phyloP scores from a whole-genome alignment of 2,329 filamentous ascomycete genomes.

The Pseudonectria foliicola region DNA sequence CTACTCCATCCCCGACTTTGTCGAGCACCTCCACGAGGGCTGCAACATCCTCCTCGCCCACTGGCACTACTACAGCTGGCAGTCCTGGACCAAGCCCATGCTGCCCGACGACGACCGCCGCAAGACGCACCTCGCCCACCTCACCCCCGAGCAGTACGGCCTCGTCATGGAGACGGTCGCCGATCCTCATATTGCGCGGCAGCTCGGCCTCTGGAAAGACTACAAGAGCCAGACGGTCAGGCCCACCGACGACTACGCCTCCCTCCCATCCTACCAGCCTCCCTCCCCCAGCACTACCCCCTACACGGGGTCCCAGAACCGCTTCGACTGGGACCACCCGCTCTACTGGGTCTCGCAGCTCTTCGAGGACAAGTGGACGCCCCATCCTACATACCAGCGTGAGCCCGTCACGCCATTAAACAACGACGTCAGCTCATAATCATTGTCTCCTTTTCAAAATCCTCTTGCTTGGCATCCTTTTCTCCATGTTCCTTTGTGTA shows the following conservation, averaged over 20 bases:
- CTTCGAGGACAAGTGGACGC: conserved; percentile 35
- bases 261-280: no score
- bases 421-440: not conserved
- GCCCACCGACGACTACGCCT: conserved; percentile 5
- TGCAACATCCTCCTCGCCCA: conserved; percentile 40
- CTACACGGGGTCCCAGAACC: conserved; percentile 19
- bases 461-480: no score
- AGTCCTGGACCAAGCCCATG: conserved; percentile 17
- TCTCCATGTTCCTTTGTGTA: no score
- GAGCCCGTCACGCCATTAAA: conserved; percentile 9
- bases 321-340: conserved; percentile 32
- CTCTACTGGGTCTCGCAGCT: conserved; percentile 40
- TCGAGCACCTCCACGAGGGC: conserved; percentile 37
- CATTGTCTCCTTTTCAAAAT: no score
- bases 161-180: conserved; percentile 26
- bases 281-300: no score
- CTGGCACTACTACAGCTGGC: conserved; percentile 45
- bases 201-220: conserved; percentile 19
- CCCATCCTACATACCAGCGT: conserved; percentile 24
- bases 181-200: conserved; percentile 14
- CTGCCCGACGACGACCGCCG: conserved; percentile 22
- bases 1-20: conserved; percentile 33
- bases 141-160: conserved; percentile 25
- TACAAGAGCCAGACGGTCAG: conserved; percentile 18
- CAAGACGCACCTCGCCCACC: conserved; percentile 20